These are phyloP conservation scores for Aspergillus niger DNA, from an alignment of 2,329 filamentous ascomycete genomes.

Conservation along the genomic window DNA sequence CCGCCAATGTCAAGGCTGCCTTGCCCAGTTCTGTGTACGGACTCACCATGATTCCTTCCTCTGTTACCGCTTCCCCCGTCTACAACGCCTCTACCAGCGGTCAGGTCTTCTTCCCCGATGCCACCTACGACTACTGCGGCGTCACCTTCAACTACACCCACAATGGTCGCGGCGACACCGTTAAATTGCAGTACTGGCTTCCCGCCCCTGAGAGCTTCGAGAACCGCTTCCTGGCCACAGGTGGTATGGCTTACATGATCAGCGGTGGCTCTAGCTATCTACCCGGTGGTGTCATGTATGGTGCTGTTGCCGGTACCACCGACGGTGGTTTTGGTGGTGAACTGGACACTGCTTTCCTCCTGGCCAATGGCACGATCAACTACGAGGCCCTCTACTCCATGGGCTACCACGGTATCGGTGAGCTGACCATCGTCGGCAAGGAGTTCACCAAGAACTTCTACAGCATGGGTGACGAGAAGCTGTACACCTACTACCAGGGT, in stretches of 20 bases:
- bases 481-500: constrained; percentile 55
- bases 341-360: constrained; percentile 35
- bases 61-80: constrained; percentile 44
- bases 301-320: constrained; percentile 45
- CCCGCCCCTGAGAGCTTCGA: constrained; percentile 41
- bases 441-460: constrained; percentile 48
- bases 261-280: constrained; percentile 41
- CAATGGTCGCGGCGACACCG: constrained; percentile 42
- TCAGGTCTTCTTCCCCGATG: constrained; percentile 29
- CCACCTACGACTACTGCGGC: constrained; percentile 41
- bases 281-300: constrained; percentile 47
- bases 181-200: constrained; percentile 42
- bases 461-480: constrained; percentile 26
- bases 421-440: constrained; percentile 54
- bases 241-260: constrained; percentile 29
- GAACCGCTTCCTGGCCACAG: constrained; percentile 50
- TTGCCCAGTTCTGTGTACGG: constrained; percentile 47
- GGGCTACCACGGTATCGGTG: constrained; percentile 53
- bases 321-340: constrained; percentile 48
- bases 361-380: constrained; percentile 50
- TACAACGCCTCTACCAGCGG: constrained; percentile 10
- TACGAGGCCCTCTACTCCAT: constrained; percentile 38
- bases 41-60: constrained; percentile 45
- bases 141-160: constrained; percentile 48
- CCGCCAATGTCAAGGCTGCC: constrained; percentile 45